Conservation (phyloP, 306 rosid genomes). For the Lathyrus sativus region DNA sequence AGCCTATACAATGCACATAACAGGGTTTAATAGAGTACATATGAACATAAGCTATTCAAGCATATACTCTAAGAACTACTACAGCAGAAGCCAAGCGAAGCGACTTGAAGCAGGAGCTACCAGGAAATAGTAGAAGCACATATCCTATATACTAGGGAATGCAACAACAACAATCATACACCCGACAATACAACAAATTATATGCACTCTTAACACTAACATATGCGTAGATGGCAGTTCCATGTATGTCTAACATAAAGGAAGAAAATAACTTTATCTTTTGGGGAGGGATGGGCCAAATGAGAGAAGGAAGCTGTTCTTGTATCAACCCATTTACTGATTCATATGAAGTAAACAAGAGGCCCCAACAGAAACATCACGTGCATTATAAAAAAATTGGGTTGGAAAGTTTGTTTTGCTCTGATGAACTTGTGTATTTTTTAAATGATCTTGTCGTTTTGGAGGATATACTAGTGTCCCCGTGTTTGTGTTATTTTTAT, state of each 20-base stretch:
- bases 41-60: background rate
- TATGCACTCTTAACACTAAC: background rate
- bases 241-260: conserved; percentile 29
- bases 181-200: background rate
- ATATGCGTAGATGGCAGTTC: conserved; percentile 12
- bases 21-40: background rate
- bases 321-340: background rate
- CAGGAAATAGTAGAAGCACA: background rate
- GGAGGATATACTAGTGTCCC: too few relatives aligned
- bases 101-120: background rate
- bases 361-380: conserved; percentile 24
- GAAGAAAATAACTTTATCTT: background rate
- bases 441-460: too few relatives aligned
- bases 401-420: too few relatives aligned
- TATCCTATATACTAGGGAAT: background rate
- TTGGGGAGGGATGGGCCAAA: background rate
- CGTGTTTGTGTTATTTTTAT: background rate
- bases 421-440: too few relatives aligned
- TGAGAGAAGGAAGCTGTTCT: background rate
- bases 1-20: background rate
- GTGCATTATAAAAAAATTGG: background rate
- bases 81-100: background rate
- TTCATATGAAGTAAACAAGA: conserved; percentile 16
- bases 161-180: background rate
- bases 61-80: conserved; percentile 1